A percentile compares a stretch with the other conserved stretches of the same genome.
phyloP scores from a whole-genome alignment of 2,329 filamentous ascomycete genomes.

The Pezicula carpinea region DNA sequence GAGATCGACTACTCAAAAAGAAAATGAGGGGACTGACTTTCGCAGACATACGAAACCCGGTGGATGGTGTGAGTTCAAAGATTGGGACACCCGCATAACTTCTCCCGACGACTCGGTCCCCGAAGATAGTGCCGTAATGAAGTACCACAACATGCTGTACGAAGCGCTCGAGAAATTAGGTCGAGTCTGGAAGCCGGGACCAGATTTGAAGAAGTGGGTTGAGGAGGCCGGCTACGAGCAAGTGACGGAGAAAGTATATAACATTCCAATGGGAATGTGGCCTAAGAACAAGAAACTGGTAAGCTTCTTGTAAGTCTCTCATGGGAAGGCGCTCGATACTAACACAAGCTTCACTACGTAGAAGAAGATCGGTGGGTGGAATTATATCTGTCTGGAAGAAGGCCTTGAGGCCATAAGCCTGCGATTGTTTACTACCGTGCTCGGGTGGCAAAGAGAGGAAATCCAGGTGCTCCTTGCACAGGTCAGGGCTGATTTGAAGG shows the following conservation, averaged over 20 bases:
- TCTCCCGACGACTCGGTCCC: constrained; percentile 1
- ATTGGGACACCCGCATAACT: constrained; percentile 3
- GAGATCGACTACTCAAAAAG: neutral
- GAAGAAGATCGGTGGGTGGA: no score
- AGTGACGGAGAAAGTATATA: constrained; percentile 11
- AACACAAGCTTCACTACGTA: no score
- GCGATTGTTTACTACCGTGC: no score
- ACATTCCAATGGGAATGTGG: constrained; percentile 12
- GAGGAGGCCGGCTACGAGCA: constrained; percentile 12
- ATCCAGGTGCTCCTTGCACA: no score
- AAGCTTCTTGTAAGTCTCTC: neutral
- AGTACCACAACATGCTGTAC: constrained; percentile 23
- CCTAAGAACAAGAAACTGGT: constrained; percentile 7
- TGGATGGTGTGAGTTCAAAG: constrained; percentile 8
- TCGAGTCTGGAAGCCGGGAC: constrained; percentile 4
- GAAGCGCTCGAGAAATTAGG: constrained; percentile 32
- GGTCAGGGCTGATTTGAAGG: no score
- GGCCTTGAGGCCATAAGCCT: no score
- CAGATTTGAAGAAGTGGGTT: constrained; percentile 22
- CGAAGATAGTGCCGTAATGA: neutral
- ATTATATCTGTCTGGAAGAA: no score
- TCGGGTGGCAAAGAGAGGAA: no score
- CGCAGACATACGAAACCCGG: constrained; percentile 5
- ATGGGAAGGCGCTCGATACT: no score
- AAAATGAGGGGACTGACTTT: no score